Percentiles rank a stretch among this genome's conserved stretches.
phyloP scores from a whole-genome alignment of 495 filamentous ascomycete genomes.

The Achaetomiella virescens region DNA sequence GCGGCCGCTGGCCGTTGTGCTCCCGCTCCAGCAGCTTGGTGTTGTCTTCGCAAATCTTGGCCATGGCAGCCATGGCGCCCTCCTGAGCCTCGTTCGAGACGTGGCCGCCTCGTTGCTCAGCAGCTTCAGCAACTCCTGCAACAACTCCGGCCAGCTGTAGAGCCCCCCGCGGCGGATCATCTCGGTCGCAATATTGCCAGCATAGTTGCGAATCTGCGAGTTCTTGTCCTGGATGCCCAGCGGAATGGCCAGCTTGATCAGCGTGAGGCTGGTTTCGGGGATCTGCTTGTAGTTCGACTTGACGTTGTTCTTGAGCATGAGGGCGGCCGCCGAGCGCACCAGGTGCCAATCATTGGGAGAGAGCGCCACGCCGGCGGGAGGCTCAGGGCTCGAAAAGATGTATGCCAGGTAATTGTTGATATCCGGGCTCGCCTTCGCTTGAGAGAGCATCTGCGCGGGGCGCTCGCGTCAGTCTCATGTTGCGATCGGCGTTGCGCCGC shows the following conservation, averaged over 20 bases:
- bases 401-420: conserved; percentile 96
- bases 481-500: background rate
- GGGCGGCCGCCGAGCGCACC: conserved; percentile 77
- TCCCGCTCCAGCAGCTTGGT: conserved; percentile 78
- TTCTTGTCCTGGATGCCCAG: conserved; percentile 74
- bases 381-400: conserved; percentile 67
- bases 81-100: conserved; percentile 69
- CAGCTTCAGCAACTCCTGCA: conserved; percentile 71
- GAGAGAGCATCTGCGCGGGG: conserved; percentile 72
- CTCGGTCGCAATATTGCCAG: conserved; percentile 95
- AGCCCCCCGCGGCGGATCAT: conserved; percentile 78
- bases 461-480: conserved; percentile 1
- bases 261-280: conserved; percentile 57
- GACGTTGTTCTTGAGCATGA: conserved; percentile 94
- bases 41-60: conserved; percentile 96
- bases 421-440: conserved; percentile 85
- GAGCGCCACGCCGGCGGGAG: conserved; percentile 53
- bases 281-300: conserved; percentile 64
- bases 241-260: conserved; percentile 73
- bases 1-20: conserved; percentile 75
- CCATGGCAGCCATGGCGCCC: conserved; percentile 84
- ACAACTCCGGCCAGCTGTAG: conserved; percentile 81
- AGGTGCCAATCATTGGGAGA: conserved; percentile 55
- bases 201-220: conserved; percentile 75
- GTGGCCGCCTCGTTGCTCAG: conserved; percentile 66